These are phyloP conservation scores for Chaetoceros tenuissimus DNA, from an alignment of 108 stramenopile species.

Conservation along the genomic window DNA sequence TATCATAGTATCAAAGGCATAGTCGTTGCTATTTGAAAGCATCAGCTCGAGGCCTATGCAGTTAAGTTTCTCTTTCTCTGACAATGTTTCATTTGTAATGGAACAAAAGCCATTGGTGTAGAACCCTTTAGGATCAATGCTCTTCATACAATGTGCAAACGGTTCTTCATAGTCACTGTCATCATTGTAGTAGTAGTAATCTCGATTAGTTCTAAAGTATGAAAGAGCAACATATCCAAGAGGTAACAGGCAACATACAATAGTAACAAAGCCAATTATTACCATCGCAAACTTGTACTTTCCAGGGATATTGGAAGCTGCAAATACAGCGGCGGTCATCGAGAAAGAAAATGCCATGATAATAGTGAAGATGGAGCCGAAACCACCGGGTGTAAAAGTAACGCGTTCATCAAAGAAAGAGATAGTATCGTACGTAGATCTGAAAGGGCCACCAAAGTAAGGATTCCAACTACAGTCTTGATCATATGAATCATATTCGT, in stretches of 20 bases:
- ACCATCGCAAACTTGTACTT: conserved; percentile 28
- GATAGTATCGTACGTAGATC: background rate
- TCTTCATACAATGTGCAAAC: too few species aligned
- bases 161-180: too few species aligned
- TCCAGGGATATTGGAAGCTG: conserved; percentile 34
- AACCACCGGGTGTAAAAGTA: conserved; percentile 20
- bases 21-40: too few species aligned
- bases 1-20: too few species aligned
- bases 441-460: background rate
- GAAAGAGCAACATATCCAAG: too few species aligned
- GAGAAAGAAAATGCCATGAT: conserved; percentile 29
- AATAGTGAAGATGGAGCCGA: conserved; percentile 26
- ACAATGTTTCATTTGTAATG: too few species aligned
- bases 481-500: conserved; percentile 7
- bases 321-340: conserved; percentile 29
- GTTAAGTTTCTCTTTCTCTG: too few species aligned
- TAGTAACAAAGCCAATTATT: conserved; percentile 14
- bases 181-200: too few species aligned
- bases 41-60: too few species aligned
- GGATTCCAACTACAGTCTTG: conserved; percentile 12
- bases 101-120: too few species aligned
- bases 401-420: conserved; percentile 12
- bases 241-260: conserved; percentile 26
- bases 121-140: too few species aligned
- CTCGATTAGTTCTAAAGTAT: too few species aligned